Base-by-base conservation (phyloP, 2,329 filamentous ascomycete species). In the Orbilia javanica region DNA sequence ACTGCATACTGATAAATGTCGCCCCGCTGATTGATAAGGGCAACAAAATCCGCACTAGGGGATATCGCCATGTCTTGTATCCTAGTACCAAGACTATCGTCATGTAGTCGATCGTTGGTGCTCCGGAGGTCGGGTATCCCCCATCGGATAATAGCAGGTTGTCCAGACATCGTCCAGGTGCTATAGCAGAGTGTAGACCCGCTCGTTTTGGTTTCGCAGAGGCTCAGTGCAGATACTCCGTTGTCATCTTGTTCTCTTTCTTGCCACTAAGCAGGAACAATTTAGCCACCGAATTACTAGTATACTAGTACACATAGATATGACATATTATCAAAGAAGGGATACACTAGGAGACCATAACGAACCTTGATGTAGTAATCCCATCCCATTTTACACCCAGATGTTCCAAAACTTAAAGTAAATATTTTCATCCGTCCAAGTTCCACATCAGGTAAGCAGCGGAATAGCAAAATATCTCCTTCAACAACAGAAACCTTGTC, bases 81-180 rank as follows among this genome's bases (percentile, higher is more conserved):
- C n/a, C 46, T 25, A 7, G 20, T 50, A 4, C 46, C 20, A 27
- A 50, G 46, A 4, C 11, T 27, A 27, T 50, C 20, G 22, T 44
- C 42, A 1, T 50, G 22, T 25, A 50, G 22, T 25, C 15, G 20
- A 10, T 50, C 2, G 11, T 50, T 50, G 3, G 42, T 18, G 11
- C 4, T 50, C 6, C 7, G 42, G n/a, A 44, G 3, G n/a, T 27
- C 11, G 8, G 20, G 46, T 2, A 8, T 10, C n/a, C 20, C 46
- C 46, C 46, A 50, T 20, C 46, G 18, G 18, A 50, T 25, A 3
- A 50, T 50, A 20, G 18, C 11, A 1, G 46, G 46, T 11, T 25
- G 46, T 25, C 46, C 46, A 22, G 46, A 50, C 46, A 50, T 50
- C 18, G 46, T 50, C 46, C 46, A 50, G 18, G 46, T 50, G 10